Base-by-base conservation (phyloP, 192 early-diverging fungal species). In the Allomyces javanicus region DNA sequence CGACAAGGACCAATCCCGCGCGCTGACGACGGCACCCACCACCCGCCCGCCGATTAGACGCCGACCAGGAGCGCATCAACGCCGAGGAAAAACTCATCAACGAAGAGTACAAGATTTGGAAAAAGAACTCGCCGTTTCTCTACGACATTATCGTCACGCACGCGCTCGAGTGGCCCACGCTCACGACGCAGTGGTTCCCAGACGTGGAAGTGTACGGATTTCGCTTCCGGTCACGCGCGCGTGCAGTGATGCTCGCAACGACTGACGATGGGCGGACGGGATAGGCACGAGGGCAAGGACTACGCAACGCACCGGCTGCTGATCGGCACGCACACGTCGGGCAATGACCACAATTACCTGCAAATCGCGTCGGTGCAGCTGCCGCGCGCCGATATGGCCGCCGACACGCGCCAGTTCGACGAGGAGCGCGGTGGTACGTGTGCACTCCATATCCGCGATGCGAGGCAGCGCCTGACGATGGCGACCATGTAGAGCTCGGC, bases 81-180 rank as follows among this genome's bases (percentile, higher is more conserved):
- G 73, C 73, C 23, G 77, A 87, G 67, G 93, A 93, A 69, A 94
- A 91, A 70, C 74, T 91, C 25, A 90, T 93, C 65, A 93, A 93
- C 71, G 92, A 94, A 76, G 93, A 96, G 71, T 94, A 97, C 78
- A 97, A 97, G 78, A 91, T 91, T 66, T 99, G 96, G 96, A 99
- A 99, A 73, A 99, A 99, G 81, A 99, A 99, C 79, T 89, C 88
- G 17, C 96, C 96, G 43, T 99, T 99, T 70, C 85, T 99, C 24
- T 99, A 99, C 74, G 96, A 99, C 77, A 83, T 92, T 44, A 87
- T 99, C 14, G 85, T 99, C 24, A 94, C 96, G 17, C 96, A 99
- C 70, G 94, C 96, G n/a, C 78, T 99, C 19, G 92, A 96, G 73
- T 99, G 96, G 96, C 96, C 96, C 12, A 91, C 91, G 55, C 79